Conservation (phyloP, 1,284 basidiomycete genomes). For the Trichosporon asahii region DNA sequence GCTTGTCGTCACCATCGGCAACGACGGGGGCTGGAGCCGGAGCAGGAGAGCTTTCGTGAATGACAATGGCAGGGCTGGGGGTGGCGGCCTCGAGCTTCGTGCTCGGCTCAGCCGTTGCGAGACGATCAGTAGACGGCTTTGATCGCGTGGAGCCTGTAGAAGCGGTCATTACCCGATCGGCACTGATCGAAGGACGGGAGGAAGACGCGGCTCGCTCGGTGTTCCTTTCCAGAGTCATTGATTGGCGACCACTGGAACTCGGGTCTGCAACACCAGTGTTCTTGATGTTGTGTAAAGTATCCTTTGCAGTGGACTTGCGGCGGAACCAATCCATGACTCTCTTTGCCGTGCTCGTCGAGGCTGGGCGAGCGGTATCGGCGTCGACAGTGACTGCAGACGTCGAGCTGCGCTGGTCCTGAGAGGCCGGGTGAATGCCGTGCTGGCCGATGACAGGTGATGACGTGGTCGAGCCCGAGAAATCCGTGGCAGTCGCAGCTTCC, state of each 20-base stretch:
- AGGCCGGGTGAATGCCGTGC: slow-evolving; percentile 31
- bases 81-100: neutral
- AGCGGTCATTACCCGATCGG: neutral
- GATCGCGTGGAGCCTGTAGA: neutral
- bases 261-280: slow-evolving; percentile 30
- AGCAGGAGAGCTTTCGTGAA: slow-evolving; percentile 31
- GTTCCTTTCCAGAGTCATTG: slow-evolving; percentile 11
- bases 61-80: slow-evolving; percentile 2
- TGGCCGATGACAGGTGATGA: slow-evolving; percentile 30
- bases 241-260: slow-evolving; percentile 16
- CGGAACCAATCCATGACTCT: slow-evolving; percentile 65
- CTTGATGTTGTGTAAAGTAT: slow-evolving; percentile 37
- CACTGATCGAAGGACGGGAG: neutral
- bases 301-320: slow-evolving; percentile 55
- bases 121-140: neutral
- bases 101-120: neutral
- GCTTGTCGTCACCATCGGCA: slow-evolving; percentile 19
- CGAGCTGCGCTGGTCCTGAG: slow-evolving; percentile 29
- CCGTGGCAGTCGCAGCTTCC: neutral
- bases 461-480: slow-evolving; percentile 12
- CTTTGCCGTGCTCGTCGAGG: slow-evolving; percentile 58
- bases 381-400: slow-evolving; percentile 45
- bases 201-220: neutral
- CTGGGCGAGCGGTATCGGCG: slow-evolving; percentile 28
- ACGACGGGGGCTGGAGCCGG: slow-evolving; percentile 26